Percentiles rank a stretch among this genome's conserved stretches.
These are phyloP conservation scores for Colletotrichum sojae DNA, from an alignment of 2,329 filamentous ascomycete species.

Conservation along the genomic window DNA sequence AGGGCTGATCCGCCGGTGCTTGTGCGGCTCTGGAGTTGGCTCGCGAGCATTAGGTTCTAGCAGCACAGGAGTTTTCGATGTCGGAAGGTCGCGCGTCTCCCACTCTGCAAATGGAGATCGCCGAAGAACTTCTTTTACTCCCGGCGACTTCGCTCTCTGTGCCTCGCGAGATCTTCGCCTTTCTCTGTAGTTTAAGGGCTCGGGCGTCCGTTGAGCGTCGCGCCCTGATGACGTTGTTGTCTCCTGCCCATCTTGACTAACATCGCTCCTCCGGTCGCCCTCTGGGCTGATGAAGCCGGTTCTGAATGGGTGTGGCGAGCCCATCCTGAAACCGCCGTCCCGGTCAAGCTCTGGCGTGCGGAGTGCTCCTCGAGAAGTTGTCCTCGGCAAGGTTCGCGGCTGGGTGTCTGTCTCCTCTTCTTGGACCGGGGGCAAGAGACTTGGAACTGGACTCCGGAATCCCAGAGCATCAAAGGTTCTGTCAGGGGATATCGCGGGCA, in stretches of 20 bases:
- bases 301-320: constrained; percentile 58
- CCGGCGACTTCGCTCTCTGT: constrained; percentile 31
- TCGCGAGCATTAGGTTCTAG: constrained; percentile 54
- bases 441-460: constrained; percentile 58
- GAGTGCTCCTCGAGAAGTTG: constrained; percentile 40
- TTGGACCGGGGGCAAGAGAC: constrained; percentile 65
- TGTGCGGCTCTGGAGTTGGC: constrained; percentile 59
- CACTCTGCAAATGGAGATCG: constrained; percentile 40
- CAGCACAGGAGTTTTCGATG: constrained; percentile 56
- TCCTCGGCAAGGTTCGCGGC: constrained; percentile 32
- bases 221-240: constrained; percentile 39
- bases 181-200: constrained; percentile 37
- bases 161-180: constrained; percentile 42
- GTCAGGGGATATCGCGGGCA: constrained; percentile 18
- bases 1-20: constrained; percentile 48
- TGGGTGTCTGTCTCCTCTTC: constrained; percentile 62
- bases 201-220: constrained; percentile 42
- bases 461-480: constrained; percentile 47
- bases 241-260: constrained; percentile 65
- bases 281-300: constrained; percentile 51
- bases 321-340: constrained; percentile 65
- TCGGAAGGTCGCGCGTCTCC: constrained; percentile 46
- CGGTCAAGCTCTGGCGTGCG: constrained; percentile 57
- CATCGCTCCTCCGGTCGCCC: constrained; percentile 67
- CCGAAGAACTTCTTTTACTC: constrained; percentile 46